Evolutionary conservation across 163 green algal species (phyloP), one percentile per base, ranked within the genome.

Genomic region (Scenedesmus sp.): DNA sequence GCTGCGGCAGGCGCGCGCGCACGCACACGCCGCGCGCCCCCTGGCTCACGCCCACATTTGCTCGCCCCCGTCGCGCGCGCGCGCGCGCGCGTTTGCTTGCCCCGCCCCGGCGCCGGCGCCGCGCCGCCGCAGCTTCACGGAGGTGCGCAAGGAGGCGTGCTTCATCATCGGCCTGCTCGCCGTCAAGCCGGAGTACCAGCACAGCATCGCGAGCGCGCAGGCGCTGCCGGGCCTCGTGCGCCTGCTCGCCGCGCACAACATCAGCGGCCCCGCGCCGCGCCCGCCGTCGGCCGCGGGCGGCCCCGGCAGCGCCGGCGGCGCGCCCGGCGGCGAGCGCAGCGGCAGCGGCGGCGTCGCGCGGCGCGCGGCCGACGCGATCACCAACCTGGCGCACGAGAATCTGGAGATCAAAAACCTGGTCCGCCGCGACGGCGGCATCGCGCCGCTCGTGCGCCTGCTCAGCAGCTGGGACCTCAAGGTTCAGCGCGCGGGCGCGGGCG

Each of bases 331-430:
- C n/a, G 18, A 15, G 33, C 53, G 33, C 60, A 60, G 42, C 26
- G 82, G 86, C 44, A 86, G 85, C 73, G 81, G 86, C 56, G 77
- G 83, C 2, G 83, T 89, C 3, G 87, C 87, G 11, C 85, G 95
- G 5, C 85, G 95, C 15, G 94, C 95, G 54, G 94, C 94, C 29
- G 96, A 98, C 78, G 96, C 96, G 14, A 94, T 99, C 73, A 98
- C 95, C 17, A 99, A 98, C 83, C 82, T 99, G 26, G 95, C 96
- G 2, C 96, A 99, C 80, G 96, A 99, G 71, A 99, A 99, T 73
- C 87, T 93, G n/a, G 81, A 84, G 11, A 97, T 99, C 69, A 99
- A 99, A 79, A 80, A 71, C 58, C 62, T 71, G 44, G 89, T 97
- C 29, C 86, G 93, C 6, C 74, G 88, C 34, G 92, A 98, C 58